Base-by-base conservation (phyloP, 2,329 filamentous ascomycete genomes). In the Fusarium zealandicum region DNA sequence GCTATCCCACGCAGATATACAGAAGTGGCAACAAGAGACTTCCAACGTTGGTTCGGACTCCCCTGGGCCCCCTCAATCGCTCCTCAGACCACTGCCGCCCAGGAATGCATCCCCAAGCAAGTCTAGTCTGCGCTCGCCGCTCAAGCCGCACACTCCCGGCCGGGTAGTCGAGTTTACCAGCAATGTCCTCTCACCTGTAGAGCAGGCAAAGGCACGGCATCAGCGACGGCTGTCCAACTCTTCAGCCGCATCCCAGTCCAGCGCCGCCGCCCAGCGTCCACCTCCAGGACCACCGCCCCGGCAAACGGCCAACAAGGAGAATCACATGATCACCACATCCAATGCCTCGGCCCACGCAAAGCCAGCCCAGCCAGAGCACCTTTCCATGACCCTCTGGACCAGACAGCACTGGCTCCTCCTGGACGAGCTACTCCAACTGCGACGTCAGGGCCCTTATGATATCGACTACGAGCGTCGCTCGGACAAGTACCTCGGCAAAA, bases 101-200 rank as follows among this genome's bases (percentile, higher is more conserved):
- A 79, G 76, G 54, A 75, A 78, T n/a, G 77, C 78, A 5, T 85
- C 82, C 1, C 83, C 83, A 0, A 75, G 70, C 8, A 86, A 86
- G 65, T 86, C 83, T 1, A 82, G 77, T 59, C 70, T 86, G 18
- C 78, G 83, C 14, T 84, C 83, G 4, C 81, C 82, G 0, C 66
- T 83, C 14, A 86, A 86, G 63, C 78, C 81, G 4, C 83, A 78
- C 56, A 85, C 81, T 2, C 82, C 81, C 1, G 83, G 83, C 5
- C 78, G 81, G 1, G 80, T 85, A 1, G 83, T 86, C 12, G 82
- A 83, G 51, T 86, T 85, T 59, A 80, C 79, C 1, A 80, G 77
- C 68, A 81, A 75, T 66, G 78, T 78, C 1, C 68, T 80, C 6
- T 80, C 79, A 4, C 79, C 80, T 1, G 62, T 75, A 1, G 74